Conservation (phyloP, 768 basidiomycete species). For the Mycena vitilis region DNA sequence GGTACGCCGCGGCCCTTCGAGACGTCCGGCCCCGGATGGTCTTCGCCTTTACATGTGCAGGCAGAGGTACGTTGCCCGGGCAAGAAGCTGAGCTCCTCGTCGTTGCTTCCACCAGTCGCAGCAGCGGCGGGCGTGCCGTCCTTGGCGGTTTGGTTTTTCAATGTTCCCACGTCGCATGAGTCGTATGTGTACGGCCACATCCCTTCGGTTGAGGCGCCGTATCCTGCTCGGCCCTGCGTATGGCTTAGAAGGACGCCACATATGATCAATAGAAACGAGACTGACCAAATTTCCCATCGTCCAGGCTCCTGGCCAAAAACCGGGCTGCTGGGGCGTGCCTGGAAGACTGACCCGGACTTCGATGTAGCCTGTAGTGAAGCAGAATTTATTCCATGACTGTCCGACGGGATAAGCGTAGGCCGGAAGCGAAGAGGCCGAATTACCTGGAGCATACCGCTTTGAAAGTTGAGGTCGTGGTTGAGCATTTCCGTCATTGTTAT, state of each 20-base stretch:
- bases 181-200: slow-evolving; percentile 89
- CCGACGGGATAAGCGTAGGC: too few species aligned
- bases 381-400: background rate
- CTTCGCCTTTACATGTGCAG: slow-evolving; percentile 87
- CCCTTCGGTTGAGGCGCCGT: slow-evolving; percentile 85
- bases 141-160: slow-evolving; percentile 78
- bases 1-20: slow-evolving; percentile 82
- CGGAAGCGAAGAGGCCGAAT: too few species aligned
- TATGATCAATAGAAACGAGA: slow-evolving; percentile 11
- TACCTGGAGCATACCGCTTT: slow-evolving; percentile 56
- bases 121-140: slow-evolving; percentile 70
- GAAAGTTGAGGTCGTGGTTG: slow-evolving; percentile 86
- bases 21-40: slow-evolving; percentile 88
- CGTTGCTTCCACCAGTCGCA: slow-evolving; percentile 62
- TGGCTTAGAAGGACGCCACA: slow-evolving; percentile 29
- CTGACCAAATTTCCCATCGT: slow-evolving; percentile 79
- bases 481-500: slow-evolving; percentile 80
- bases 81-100: slow-evolving; percentile 74
- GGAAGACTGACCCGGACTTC: slow-evolving; percentile 86
- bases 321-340: slow-evolving; percentile 67
- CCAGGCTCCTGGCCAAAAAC: slow-evolving; percentile 91
- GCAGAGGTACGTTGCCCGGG: slow-evolving; percentile 90
- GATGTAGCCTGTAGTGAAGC: slow-evolving; percentile 75
- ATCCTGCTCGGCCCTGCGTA: slow-evolving; percentile 84
- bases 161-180: slow-evolving; percentile 87